phyloP scores from a whole-genome alignment of 495 filamentous ascomycete species.

The Xylaria nigripes region DNA sequence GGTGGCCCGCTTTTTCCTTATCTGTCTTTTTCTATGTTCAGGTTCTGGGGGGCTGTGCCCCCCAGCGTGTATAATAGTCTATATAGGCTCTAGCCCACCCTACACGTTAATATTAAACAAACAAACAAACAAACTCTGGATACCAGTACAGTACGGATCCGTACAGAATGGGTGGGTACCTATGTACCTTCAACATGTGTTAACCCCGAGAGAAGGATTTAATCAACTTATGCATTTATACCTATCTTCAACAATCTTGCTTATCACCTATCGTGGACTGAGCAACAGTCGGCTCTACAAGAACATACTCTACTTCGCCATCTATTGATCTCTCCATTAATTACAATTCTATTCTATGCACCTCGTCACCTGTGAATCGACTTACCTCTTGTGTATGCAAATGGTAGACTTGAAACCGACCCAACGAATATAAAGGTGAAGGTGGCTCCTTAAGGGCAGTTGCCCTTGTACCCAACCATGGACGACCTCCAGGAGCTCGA shows the following conservation, averaged over 20 bases:
- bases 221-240: background rate
- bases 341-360: background rate
- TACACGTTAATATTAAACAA: too few relatives aligned
- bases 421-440: background rate
- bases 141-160: too few relatives aligned
- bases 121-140: too few relatives aligned
- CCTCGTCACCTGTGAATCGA: background rate
- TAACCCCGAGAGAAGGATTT: background rate
- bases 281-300: too few relatives aligned
- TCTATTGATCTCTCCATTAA: background rate
- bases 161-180: too few relatives aligned
- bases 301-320: too few relatives aligned
- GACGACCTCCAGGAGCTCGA: constrained; percentile 78
- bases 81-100: too few relatives aligned
- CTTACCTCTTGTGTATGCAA: background rate
- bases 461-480: constrained; percentile 43
- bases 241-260: background rate
- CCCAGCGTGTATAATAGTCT: too few relatives aligned
- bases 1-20: too few relatives aligned
- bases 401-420: background rate
- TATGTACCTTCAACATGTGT: too few relatives aligned
- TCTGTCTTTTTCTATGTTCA: too few relatives aligned
- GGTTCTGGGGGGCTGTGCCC: too few relatives aligned
- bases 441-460: background rate
- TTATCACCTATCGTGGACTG: background rate